A percentile compares a stretch with the other conserved stretches of the same genome.
Conservation (phyloP, 2,329 filamentous ascomycete genomes). For the Epichloe hybrida region DNA sequence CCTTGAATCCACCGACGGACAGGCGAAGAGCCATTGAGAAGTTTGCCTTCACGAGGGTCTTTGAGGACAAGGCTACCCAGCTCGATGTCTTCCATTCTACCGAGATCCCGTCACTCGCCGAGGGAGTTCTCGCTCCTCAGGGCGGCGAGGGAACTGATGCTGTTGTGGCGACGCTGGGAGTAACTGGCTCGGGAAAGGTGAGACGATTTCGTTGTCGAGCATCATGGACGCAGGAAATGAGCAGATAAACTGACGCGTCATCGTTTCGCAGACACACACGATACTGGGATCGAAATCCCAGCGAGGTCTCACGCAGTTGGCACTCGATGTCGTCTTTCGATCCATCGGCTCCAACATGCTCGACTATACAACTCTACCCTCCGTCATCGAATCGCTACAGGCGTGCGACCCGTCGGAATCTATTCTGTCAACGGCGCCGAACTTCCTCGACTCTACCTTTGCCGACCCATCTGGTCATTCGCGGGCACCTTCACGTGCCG, state of each 20-base stretch:
- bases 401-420: conserved; percentile 73
- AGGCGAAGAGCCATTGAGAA: conserved; percentile 80
- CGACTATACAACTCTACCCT: conserved; percentile 41
- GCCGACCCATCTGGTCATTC: conserved; percentile 46
- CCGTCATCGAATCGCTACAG: conserved; percentile 59
- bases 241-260: too few relatives aligned
- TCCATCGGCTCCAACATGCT: conserved; percentile 63
- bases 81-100: conserved; percentile 76
- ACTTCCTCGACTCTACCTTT: conserved; percentile 69
- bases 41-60: conserved; percentile 88
- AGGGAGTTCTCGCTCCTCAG: conserved; percentile 62
- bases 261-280: conserved; percentile 62
- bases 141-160: conserved; percentile 76
- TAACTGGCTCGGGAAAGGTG: conserved; percentile 94
- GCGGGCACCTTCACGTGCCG: conserved; percentile 49
- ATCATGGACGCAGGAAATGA: too few relatives aligned
- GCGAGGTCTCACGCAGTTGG: conserved; percentile 81
- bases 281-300: conserved; percentile 81
- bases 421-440: conserved; percentile 55
- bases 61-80: conserved; percentile 75
- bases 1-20: conserved; percentile 68
- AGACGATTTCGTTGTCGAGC: not conserved
- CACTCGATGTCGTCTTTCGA: conserved; percentile 78
- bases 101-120: conserved; percentile 59
- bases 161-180: conserved; percentile 78